Evolutionary conservation across 495 filamentous ascomycete genomes (phyloP), one percentile per base, ranked within the genome.

Genomic region (Symbiotaphrina buchneri): DNA sequence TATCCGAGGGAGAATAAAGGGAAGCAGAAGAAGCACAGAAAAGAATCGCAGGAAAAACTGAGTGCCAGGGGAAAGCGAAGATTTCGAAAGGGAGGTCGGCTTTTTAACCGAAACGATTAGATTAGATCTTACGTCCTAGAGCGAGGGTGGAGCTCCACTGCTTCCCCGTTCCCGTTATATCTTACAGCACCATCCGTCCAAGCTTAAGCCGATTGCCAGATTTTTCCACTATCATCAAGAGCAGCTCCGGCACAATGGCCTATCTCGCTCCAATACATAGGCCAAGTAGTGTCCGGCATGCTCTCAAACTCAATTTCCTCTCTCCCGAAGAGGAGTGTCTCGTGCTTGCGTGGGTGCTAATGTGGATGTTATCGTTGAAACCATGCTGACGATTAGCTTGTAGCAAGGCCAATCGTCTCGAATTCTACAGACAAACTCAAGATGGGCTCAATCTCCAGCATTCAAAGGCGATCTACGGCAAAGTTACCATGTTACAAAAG

Each of bases 181-280:
- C n/a, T n/a, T n/a, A n/a, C n/a, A n/a, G n/a, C n/a, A n/a, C n/a
- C n/a, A n/a, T n/a, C n/a, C n/a, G n/a, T n/a, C n/a, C n/a, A n/a
- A n/a, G n/a, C n/a, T n/a, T n/a, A n/a, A n/a, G n/a, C n/a, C n/a
- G n/a, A n/a, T n/a, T n/a, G n/a, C 16, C 29, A 31, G n/a, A 11
- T 1, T 20, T 31, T 22, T 5, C 10, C 16, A 32, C 27, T 8
- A 14, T 10, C 4, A 10, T 11, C 20, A 21, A 6, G 6, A 27
- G 14, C 25, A 33, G 13, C 8, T 16, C 11, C 20, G 21, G 10
- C 3, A 15, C 24, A 11, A 99, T 99, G 87, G 75, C 90, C 28
- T 99, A 94, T 43, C 56, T 99, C 36, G 82, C 80, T 38, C 84
- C 87, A 3, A 91, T 99, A 33, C 87, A 95, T 51, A 59, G 74